Conservation (phyloP, 1,139 yeast genomes). For the Zhuliangozyma blackwelliae region DNA sequence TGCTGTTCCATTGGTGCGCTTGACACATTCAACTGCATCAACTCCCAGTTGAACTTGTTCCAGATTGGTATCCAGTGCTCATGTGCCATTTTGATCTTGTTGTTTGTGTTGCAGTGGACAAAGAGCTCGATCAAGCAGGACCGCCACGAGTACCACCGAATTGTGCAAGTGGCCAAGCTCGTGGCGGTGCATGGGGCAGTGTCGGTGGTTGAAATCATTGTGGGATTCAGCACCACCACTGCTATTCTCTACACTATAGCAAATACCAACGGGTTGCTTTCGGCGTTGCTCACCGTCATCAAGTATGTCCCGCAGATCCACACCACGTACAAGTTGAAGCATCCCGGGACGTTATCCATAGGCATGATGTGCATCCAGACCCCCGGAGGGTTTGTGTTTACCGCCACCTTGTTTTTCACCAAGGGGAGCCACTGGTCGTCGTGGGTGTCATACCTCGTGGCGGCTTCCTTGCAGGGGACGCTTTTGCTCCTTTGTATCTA, state of each 20-base stretch:
- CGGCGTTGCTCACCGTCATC: slow-evolving; percentile 57
- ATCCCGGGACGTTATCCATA: slow-evolving; percentile 76
- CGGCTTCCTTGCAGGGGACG: slow-evolving; percentile 61
- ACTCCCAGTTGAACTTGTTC: slow-evolving; percentile 62
- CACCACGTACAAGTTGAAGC: slow-evolving; percentile 66
- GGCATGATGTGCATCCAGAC: slow-evolving; percentile 86
- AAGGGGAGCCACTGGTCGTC: slow-evolving; percentile 85
- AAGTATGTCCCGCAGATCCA: slow-evolving; percentile 80
- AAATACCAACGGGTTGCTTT: slow-evolving; percentile 56
- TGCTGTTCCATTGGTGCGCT: slow-evolving; percentile 47
- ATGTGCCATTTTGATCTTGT: slow-evolving; percentile 59
- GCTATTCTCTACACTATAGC: slow-evolving; percentile 41
- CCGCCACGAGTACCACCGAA: slow-evolving; percentile 38
- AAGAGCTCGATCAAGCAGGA: slow-evolving; percentile 44
- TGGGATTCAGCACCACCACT: slow-evolving; percentile 23
- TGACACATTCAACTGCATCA: slow-evolving; percentile 56
- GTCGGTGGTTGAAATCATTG: slow-evolving; percentile 30
- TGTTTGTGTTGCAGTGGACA: slow-evolving; percentile 49
- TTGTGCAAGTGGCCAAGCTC: slow-evolving; percentile 37
- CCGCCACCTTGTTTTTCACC: slow-evolving; percentile 62
- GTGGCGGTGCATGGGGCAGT: slow-evolving; percentile 32
- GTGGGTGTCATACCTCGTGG: slow-evolving; percentile 76
- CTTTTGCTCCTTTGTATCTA: slow-evolving; percentile 34
- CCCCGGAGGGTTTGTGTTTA: slow-evolving; percentile 84
- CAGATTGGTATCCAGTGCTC: slow-evolving; percentile 68